Percentiles rank a stretch among this genome's conserved stretches.
Evolutionary conservation across 2,329 filamentous ascomycete species (phyloP).

Genomic region (Aspergillus nomiae): DNA sequence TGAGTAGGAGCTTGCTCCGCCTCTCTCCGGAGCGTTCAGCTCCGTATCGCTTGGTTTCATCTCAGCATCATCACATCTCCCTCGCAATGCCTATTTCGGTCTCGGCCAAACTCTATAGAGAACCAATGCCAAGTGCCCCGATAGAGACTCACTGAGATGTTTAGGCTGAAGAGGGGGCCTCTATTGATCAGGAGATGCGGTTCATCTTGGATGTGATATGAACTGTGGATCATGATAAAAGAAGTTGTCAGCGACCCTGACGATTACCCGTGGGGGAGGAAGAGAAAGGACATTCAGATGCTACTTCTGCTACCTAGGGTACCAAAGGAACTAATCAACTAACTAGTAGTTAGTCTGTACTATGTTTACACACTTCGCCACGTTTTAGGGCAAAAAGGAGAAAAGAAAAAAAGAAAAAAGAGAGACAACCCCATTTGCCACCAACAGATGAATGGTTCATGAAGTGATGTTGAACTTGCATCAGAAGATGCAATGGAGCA

Average conservation of each 20-base stretch:
- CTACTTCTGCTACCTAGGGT: background rate
- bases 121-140: background rate
- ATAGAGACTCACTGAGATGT: background rate
- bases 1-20: background rate
- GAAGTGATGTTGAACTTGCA: background rate
- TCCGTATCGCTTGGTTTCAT: background rate
- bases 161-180: background rate
- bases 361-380: background rate
- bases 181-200: background rate
- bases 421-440: background rate
- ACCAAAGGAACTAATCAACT: background rate
- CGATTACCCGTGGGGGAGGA: background rate
- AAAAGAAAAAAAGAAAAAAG: background rate
- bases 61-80: background rate
- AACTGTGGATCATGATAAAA: background rate
- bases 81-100: background rate
- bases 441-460: background rate
- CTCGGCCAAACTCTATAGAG: background rate
- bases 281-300: background rate
- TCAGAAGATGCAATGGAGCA: background rate
- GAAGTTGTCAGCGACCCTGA: background rate
- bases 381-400: background rate
- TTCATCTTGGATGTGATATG: background rate
- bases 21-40: background rate
- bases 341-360: background rate